Base-by-base conservation (phyloP, 805 yeast genomes). In the Sugiyamaella americana region DNA sequence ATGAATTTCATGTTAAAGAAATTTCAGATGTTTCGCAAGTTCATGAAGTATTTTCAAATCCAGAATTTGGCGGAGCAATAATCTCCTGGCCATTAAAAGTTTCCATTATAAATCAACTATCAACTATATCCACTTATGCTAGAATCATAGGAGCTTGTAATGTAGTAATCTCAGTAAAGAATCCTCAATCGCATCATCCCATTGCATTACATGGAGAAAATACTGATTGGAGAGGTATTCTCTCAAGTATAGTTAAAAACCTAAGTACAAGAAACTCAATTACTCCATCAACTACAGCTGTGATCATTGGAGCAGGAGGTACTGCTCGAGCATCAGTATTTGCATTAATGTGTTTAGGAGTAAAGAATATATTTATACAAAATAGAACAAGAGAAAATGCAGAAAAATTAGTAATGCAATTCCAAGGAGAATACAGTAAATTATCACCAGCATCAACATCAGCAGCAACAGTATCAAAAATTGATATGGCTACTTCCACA, bases 201-300 rank as follows among this genome's bases (percentile, higher is more conserved):
- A 29, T 21, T 2, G 34, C 47, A 4, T 23, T 47, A 3, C 32
- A 40, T 8, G 50, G 50, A 4, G 47, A 47, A n/a, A 43, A 42
- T 16, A 47, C 47, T 18, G 50, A 47, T 10, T 47, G 50, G 50
- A 20, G 17, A 29, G 48, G 47, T n/a, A n/a, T 47, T 5, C 26
- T 42, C n/a, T 5, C 19, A 2, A 22, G 47, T 21, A 26, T 47
- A 5, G 18, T 36, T 4, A 34, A 32, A 10, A 36, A 43, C 17
- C 18, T 47, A n/a, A 32, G 37, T 13, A 46, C 50, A 2, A 32
- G 23, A 13, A 46, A 32, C 13, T 5, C 50, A 6, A 43, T 47
- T 16, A 37, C 41, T 5, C 35, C 49, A 2, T 11, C 23, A 5
- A 43, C 50, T 10, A 36, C 50, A 13, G 50, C 50, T 16, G 35